A percentile compares a stretch with the other conserved stretches of the same genome.
Conservation (phyloP, 306 rosid species). For the Vigna radiata region DNA sequence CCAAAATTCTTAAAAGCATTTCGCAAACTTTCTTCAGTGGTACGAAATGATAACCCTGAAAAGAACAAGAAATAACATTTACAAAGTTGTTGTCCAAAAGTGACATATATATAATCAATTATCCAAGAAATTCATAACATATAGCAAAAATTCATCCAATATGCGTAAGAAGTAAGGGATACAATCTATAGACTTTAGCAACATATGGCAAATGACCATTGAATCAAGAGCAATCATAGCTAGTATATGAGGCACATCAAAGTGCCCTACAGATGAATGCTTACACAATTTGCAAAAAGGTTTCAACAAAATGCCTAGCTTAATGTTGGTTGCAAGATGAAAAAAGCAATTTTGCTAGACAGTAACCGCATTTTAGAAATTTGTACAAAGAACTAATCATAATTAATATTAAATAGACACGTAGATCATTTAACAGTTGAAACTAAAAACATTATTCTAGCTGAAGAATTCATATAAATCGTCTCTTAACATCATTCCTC, state of each 20-base stretch:
- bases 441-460: neutral
- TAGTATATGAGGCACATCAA: neutral
- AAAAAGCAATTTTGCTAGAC: neutral
- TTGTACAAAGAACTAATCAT: neutral
- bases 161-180: neutral
- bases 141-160: neutral
- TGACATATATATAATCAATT: neutral
- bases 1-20: conserved; percentile 79
- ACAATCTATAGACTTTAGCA: neutral
- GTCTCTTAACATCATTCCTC: neutral
- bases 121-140: conserved; percentile 15
- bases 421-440: neutral
- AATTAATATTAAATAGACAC: neutral
- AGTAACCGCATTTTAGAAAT: neutral
- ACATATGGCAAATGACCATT: conserved; percentile 12
- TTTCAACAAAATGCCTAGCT: neutral
- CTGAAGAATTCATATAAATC: neutral
- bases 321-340: neutral
- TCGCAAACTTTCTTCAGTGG: conserved; percentile 85
- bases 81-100: neutral
- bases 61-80: conserved; percentile 18
- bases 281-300: conserved; percentile 14
- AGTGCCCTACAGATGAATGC: conserved; percentile 4
- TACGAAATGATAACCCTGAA: conserved; percentile 88
- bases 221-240: conserved; percentile 6